phyloP scores from a whole-genome alignment of 192 early-diverging fungal genomes.

The Umbelopsis sp. region DNA sequence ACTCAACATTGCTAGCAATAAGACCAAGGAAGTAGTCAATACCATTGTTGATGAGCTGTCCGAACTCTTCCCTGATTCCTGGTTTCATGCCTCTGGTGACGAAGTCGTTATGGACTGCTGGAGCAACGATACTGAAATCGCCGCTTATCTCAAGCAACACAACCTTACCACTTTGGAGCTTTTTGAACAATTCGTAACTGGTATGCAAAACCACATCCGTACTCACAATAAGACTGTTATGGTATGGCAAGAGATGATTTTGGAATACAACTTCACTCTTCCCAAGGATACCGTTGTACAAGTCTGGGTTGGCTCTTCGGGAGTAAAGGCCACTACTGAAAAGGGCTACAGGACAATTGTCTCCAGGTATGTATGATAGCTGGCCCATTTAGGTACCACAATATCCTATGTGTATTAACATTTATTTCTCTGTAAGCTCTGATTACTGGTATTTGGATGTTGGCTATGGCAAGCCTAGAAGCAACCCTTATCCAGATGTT shows the following conservation, averaged over 20 bases:
- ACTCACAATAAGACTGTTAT: conserved; percentile 45
- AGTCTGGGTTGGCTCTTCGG: conserved; percentile 41
- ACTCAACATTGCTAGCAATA: conserved; percentile 48
- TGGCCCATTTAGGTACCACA: background rate
- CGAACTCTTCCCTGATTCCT: conserved; percentile 46
- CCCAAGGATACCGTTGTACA: conserved; percentile 45
- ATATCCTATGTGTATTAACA: background rate
- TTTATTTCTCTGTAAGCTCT: background rate
- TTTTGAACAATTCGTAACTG: conserved; percentile 39
- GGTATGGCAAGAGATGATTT: conserved; percentile 52
- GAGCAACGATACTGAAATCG: conserved; percentile 32
- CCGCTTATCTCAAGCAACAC: conserved; percentile 26
- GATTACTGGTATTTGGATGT: conserved; percentile 26
- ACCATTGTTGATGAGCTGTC: conserved; percentile 44
- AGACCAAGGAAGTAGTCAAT: conserved; percentile 47
- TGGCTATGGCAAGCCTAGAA: conserved; percentile 34
- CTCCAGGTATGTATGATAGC: conserved; percentile 12
- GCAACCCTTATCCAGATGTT: conserved; percentile 42
- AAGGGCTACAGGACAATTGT: conserved; percentile 36
- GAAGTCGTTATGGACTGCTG: conserved; percentile 45
- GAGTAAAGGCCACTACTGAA: conserved; percentile 35
- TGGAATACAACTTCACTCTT: conserved; percentile 39
- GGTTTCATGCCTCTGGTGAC: conserved; percentile 51
- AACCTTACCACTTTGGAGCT: conserved; percentile 34
- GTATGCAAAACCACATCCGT: conserved; percentile 38